Percentiles rank a stretch among this genome's conserved stretches.
Conservation (phyloP, 805 yeast genomes). For the Sungouiozyma ichnusensis region DNA sequence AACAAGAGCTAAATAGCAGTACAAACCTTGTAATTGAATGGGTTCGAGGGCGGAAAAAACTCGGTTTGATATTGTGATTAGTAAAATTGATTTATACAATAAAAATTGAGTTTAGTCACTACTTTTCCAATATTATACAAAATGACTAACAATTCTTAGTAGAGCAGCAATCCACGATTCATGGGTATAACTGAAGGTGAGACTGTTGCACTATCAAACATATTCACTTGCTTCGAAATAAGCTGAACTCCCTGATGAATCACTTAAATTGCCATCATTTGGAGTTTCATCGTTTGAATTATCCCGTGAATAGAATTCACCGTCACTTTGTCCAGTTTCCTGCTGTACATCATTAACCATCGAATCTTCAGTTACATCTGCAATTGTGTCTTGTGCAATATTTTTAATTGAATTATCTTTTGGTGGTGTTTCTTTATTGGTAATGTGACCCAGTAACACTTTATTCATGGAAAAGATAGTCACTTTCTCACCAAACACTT, state of each 20-base stretch:
- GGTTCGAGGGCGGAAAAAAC: too few species aligned
- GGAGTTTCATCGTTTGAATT: not conserved
- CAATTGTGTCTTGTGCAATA: not conserved
- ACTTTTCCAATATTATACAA: too few species aligned
- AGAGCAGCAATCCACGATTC: too few species aligned
- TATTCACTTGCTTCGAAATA: not conserved
- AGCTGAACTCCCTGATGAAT: not conserved
- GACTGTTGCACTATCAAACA: not conserved
- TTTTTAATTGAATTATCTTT: slow-evolving; percentile 30
- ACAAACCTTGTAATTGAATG: too few species aligned
- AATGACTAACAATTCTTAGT: not conserved
- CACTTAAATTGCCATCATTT: not conserved
- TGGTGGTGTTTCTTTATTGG: too few species aligned
- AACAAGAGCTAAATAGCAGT: too few species aligned
- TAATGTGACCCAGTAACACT: slow-evolving; percentile 37
- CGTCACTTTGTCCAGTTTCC: not conserved
- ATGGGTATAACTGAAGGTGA: not conserved
- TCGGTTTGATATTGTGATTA: too few species aligned
- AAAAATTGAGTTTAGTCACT: too few species aligned
- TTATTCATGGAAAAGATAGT: slow-evolving; percentile 51
- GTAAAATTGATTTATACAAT: too few species aligned
- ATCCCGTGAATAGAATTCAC: not conserved
- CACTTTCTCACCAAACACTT: slow-evolving; percentile 50
- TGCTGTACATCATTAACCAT: not conserved
- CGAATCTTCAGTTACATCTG: not conserved